Percentiles rank a stretch among this genome's conserved stretches.
Conservation (phyloP, 2,329 filamentous ascomycete genomes). For the Corynespora cassiicola region DNA sequence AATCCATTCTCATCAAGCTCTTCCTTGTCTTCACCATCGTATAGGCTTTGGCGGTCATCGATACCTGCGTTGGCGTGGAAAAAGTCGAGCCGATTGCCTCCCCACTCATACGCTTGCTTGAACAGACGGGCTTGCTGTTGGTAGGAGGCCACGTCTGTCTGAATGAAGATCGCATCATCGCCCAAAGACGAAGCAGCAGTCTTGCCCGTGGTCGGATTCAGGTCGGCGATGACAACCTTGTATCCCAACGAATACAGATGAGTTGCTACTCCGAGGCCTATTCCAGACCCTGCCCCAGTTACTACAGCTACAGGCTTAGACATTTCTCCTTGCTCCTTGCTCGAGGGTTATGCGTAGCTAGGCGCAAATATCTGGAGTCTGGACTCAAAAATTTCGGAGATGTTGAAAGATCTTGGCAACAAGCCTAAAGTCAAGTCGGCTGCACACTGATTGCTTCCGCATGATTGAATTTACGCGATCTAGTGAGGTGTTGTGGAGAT, state of each 20-base stretch:
- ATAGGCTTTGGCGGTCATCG: slow-evolving; percentile 47
- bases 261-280: slow-evolving; percentile 52
- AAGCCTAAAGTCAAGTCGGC: neutral
- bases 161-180: slow-evolving; percentile 41
- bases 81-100: slow-evolving; percentile 50
- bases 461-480: neutral
- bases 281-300: slow-evolving; percentile 54
- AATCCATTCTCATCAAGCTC: slow-evolving; percentile 42
- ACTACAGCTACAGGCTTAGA: slow-evolving; percentile 51
- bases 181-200: slow-evolving; percentile 36
- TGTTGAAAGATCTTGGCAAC: no score
- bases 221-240: slow-evolving; percentile 53
- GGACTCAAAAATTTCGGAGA: no score
- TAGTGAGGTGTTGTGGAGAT: slow-evolving; percentile 12
- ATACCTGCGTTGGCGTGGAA: slow-evolving; percentile 54
- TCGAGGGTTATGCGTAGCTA: neutral
- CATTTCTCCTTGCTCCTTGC: slow-evolving; percentile 27
- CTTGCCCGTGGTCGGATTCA: slow-evolving; percentile 41
- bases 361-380: no score
- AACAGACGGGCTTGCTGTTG: slow-evolving; percentile 47
- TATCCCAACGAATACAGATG: slow-evolving; percentile 48
- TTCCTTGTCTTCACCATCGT: slow-evolving; percentile 36
- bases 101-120: slow-evolving; percentile 50
- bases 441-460: neutral
- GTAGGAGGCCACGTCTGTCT: slow-evolving; percentile 50